A percentile compares a stretch with the other conserved stretches of the same genome.
Conservation (phyloP, 352 stramenopile species). For the Globisporangium orthogonon region DNA sequence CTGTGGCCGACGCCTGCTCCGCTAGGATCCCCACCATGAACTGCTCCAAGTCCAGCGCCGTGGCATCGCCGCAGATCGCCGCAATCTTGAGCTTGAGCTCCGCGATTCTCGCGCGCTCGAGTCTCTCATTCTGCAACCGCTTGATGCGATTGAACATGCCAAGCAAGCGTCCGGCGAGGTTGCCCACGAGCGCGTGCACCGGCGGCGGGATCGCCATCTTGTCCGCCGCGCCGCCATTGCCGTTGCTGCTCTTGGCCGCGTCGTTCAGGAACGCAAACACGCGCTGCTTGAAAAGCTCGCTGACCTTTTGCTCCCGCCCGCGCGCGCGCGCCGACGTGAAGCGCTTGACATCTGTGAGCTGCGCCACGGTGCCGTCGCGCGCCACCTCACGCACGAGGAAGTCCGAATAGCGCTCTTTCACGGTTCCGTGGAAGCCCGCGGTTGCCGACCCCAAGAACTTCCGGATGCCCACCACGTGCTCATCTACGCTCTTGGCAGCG, state of each 20-base stretch:
- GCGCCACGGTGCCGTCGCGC: slow-evolving; percentile 41
- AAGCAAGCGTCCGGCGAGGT: slow-evolving; percentile 46
- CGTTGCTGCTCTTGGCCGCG: slow-evolving; percentile 17
- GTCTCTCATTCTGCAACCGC: slow-evolving; percentile 22
- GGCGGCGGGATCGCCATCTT: slow-evolving; percentile 27
- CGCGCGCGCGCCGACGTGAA: slow-evolving; percentile 21
- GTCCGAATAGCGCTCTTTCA: slow-evolving; percentile 90
- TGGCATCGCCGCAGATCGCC: slow-evolving; percentile 35
- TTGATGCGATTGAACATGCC: slow-evolving; percentile 64
- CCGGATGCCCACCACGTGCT: slow-evolving; percentile 67
- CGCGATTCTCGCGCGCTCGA: slow-evolving; percentile 33
- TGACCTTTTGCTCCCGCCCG: slow-evolving; percentile 54
- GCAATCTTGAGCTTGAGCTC: slow-evolving; percentile 37
- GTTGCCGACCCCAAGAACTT: slow-evolving; percentile 56
- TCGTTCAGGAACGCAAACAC: slow-evolving; percentile 57
- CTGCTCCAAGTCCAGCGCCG: slow-evolving; percentile 24
- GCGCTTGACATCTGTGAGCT: slow-evolving; percentile 57
- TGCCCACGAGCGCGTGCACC: slow-evolving; percentile 51
- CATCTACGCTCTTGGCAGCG: slow-evolving; percentile 65
- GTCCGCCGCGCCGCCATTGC: slow-evolving; percentile 1
- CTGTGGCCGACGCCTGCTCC: slow-evolving; percentile 15
- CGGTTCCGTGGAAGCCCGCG: slow-evolving; percentile 72
- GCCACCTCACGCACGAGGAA: slow-evolving; percentile 89
- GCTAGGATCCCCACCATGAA: slow-evolving; percentile 47
- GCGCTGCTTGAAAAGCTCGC: slow-evolving; percentile 73